phyloP scores from a whole-genome alignment of 2,329 filamentous ascomycete genomes.

The Colletotrichum orchidophilum region DNA sequence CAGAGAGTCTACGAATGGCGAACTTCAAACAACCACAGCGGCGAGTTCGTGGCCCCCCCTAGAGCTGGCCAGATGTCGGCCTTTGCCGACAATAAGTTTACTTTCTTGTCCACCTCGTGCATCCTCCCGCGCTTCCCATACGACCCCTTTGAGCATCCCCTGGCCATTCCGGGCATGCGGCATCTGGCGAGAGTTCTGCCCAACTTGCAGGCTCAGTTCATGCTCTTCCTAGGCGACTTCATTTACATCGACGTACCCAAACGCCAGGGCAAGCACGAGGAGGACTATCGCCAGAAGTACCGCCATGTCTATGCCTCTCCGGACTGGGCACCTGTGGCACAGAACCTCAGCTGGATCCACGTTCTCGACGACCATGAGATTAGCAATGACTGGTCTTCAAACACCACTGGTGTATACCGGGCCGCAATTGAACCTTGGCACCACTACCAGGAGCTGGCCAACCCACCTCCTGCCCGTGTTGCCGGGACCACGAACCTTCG shows the following conservation, averaged over 20 bases:
- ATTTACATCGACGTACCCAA: slow-evolving; percentile 91
- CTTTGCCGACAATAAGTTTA: slow-evolving; percentile 76
- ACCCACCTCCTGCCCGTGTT: slow-evolving; percentile 76
- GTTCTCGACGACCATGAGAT: slow-evolving; percentile 98
- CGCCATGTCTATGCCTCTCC: slow-evolving; percentile 95
- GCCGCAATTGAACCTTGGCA: slow-evolving; percentile 86
- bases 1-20: slow-evolving; percentile 84
- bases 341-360: slow-evolving; percentile 95
- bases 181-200: slow-evolving; percentile 79
- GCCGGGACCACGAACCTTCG: slow-evolving; percentile 50
- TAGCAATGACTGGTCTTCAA: slow-evolving; percentile 88
- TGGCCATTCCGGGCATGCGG: slow-evolving; percentile 83
- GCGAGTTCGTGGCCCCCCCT: slow-evolving; percentile 83
- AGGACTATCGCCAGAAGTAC: slow-evolving; percentile 90
- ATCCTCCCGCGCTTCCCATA: slow-evolving; percentile 94
- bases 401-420: slow-evolving; percentile 81
- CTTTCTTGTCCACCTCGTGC: slow-evolving; percentile 92
- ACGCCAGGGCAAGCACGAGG: slow-evolving; percentile 74
- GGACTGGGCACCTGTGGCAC: slow-evolving; percentile 81
- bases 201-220: slow-evolving; percentile 77
- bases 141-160: slow-evolving; percentile 80
- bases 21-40: slow-evolving; percentile 86
- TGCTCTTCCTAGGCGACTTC: slow-evolving; percentile 87
- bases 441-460: slow-evolving; percentile 85
- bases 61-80: slow-evolving; percentile 70